These are phyloP conservation scores for Linum tenue DNA, from an alignment of 345 rosid genomes.

Conservation along the genomic window DNA sequence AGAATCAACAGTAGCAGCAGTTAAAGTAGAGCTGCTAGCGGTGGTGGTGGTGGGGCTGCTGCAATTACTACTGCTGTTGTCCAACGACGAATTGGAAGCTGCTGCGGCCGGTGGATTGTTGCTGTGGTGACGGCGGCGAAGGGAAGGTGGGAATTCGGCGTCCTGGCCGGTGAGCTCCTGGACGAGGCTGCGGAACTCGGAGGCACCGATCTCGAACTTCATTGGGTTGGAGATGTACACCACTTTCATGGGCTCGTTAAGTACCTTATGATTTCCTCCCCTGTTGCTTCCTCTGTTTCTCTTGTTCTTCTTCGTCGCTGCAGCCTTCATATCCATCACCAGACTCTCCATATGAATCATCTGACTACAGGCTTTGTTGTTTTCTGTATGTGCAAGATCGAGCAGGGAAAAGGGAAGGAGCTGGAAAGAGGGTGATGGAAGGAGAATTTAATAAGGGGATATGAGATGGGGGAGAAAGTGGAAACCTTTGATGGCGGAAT, in stretches of 20 bases:
- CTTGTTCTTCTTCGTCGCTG: neutral
- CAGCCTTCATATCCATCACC: neutral
- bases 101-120: neutral
- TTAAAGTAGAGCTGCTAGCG: too few relatives aligned
- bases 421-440: too few relatives aligned
- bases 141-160: conserved; percentile 25
- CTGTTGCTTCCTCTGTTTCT: neutral
- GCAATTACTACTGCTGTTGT: neutral
- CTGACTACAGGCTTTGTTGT: neutral
- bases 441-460: too few relatives aligned
- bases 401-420: too few relatives aligned
- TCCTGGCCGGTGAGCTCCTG: conserved; percentile 45
- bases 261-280: neutral
- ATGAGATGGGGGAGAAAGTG: too few relatives aligned
- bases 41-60: neutral
- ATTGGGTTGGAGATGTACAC: conserved; percentile 51
- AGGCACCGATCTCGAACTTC: conserved; percentile 31
- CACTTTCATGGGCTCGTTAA: conserved; percentile 30
- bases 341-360: neutral
- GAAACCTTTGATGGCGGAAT: too few relatives aligned
- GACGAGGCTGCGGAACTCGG: conserved; percentile 37
- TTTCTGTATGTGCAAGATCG: too few relatives aligned
- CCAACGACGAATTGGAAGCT: neutral
- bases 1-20: conserved; percentile 5
- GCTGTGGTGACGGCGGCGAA: neutral